These are phyloP conservation scores for Phytophthora macrochlamydospora DNA, from an alignment of 352 stramenopile genomes.

Conservation along the genomic window DNA sequence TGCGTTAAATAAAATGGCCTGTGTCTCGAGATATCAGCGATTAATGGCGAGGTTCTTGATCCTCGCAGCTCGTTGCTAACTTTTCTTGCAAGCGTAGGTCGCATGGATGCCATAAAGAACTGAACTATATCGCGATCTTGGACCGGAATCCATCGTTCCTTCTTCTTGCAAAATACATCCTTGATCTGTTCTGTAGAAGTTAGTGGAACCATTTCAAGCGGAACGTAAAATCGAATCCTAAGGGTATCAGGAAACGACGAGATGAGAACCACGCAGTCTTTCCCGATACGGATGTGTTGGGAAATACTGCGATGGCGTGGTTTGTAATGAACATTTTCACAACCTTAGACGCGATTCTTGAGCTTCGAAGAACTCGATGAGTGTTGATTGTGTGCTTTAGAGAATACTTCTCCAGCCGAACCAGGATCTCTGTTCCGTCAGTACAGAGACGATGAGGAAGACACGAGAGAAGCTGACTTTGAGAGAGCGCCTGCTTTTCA, in stretches of 20 bases:
- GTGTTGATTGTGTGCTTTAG: conserved; percentile 8
- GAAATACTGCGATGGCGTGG: neutral
- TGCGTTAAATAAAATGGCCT: too few relatives aligned
- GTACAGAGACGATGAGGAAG: conserved; percentile 13
- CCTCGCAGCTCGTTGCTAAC: too few relatives aligned
- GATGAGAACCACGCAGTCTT: conserved; percentile 22
- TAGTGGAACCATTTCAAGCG: neutral
- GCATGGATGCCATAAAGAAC: too few relatives aligned
- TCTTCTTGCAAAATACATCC: too few relatives aligned
- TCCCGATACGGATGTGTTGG: neutral
- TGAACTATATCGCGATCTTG: too few relatives aligned
- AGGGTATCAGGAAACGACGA: conserved; percentile 11
- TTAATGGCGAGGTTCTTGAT: too few relatives aligned
- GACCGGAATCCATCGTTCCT: too few relatives aligned
- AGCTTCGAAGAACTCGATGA: neutral
- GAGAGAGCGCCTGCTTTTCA: conserved; percentile 8
- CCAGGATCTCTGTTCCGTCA: conserved; percentile 8
- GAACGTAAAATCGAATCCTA: neutral
- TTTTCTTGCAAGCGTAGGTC: too few relatives aligned
- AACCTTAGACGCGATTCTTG: neutral
- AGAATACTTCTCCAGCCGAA: conserved; percentile 15
- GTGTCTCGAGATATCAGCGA: too few relatives aligned
- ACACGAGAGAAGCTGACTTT: conserved; percentile 22
- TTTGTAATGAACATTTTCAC: conserved; percentile 5
- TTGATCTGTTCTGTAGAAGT: too few relatives aligned